Percentiles rank a stretch among this genome's conserved stretches.
Conservation (phyloP, 371 early-diverging fungal species). For the Blyttiomyces sp. region DNA sequence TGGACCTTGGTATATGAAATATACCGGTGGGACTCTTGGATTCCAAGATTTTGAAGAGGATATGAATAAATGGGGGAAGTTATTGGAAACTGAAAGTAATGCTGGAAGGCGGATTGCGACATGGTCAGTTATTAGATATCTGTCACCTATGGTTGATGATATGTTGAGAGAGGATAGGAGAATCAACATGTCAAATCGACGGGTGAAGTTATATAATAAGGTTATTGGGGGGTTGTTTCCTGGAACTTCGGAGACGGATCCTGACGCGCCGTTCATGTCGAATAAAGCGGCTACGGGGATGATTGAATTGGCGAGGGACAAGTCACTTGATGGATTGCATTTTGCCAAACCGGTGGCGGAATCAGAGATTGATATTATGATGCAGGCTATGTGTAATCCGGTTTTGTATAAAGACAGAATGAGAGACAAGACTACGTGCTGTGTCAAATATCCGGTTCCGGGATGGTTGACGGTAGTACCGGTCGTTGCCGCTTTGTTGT, state of each 20-base stretch:
- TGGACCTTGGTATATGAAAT: slow-evolving; percentile 62
- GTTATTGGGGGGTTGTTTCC: neutral
- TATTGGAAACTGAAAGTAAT: slow-evolving; percentile 52
- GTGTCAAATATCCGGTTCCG: slow-evolving; percentile 55
- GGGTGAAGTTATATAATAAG: slow-evolving; percentile 1
- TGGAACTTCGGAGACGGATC: neutral
- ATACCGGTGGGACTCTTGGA: slow-evolving; percentile 32
- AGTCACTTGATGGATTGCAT: slow-evolving; percentile 25
- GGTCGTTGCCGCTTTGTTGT: slow-evolving; percentile 40
- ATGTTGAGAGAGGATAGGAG: slow-evolving; percentile 22
- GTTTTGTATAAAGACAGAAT: neutral
- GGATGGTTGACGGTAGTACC: slow-evolving; percentile 43
- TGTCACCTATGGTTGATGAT: slow-evolving; percentile 32
- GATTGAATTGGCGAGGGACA: neutral
- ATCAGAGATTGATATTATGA: neutral
- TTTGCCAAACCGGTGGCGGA: slow-evolving; percentile 7
- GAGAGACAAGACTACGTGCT: slow-evolving; percentile 48
- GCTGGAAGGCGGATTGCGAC: slow-evolving; percentile 40
- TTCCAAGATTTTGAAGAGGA: slow-evolving; percentile 19
- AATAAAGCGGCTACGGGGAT: neutral
- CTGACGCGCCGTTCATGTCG: neutral
- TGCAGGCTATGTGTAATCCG: slow-evolving; percentile 10
- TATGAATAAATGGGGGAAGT: slow-evolving; percentile 37
- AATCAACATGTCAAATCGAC: neutral
- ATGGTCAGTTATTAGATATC: neutral